Evolutionary conservation across 208 protist genomes (phyloP).

Genomic region (Trypanosoma caninum): DNA sequence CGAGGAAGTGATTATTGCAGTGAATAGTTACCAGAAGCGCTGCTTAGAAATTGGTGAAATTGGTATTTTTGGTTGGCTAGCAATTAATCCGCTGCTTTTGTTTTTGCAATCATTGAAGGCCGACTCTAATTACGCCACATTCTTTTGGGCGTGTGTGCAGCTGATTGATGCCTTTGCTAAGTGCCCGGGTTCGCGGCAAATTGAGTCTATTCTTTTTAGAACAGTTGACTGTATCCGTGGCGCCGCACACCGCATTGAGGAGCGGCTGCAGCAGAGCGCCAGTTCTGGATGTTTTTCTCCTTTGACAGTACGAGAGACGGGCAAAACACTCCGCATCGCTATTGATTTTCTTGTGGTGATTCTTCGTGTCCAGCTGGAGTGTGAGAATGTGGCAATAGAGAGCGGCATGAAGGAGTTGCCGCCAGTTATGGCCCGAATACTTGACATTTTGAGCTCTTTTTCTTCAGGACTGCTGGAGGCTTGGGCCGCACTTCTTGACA

Average conservation of each 20-base stretch:
- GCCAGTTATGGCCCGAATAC: slow-evolving; percentile 66
- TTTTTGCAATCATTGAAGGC: slow-evolving; percentile 74
- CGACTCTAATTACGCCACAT: slow-evolving; percentile 87
- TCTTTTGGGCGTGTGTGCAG: slow-evolving; percentile 87
- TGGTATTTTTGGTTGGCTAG: slow-evolving; percentile 84
- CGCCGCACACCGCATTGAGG: slow-evolving; percentile 42
- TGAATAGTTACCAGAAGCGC: slow-evolving; percentile 63
- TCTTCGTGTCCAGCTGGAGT: slow-evolving; percentile 82
- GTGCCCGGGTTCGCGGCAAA: slow-evolving; percentile 58
- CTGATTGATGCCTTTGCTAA: slow-evolving; percentile 69
- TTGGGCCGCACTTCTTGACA: slow-evolving; percentile 62
- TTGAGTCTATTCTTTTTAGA: slow-evolving; percentile 66
- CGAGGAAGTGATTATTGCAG: slow-evolving; percentile 56
- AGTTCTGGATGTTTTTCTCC: slow-evolving; percentile 42
- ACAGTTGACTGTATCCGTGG: slow-evolving; percentile 73
- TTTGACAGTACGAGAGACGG: slow-evolving; percentile 43
- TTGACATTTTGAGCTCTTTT: slow-evolving; percentile 63
- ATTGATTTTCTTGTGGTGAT: slow-evolving; percentile 68
- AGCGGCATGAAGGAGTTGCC: slow-evolving; percentile 59
- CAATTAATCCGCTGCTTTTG: slow-evolving; percentile 56
- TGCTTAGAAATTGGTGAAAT: slow-evolving; percentile 57
- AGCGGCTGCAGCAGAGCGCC: slow-evolving; percentile 38
- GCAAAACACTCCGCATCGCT: slow-evolving; percentile 40
- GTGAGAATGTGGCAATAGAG: slow-evolving; percentile 76
- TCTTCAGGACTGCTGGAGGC: slow-evolving; percentile 68